Base-by-base conservation (phyloP, 805 yeast species). In the Torulaspora indica region DNA sequence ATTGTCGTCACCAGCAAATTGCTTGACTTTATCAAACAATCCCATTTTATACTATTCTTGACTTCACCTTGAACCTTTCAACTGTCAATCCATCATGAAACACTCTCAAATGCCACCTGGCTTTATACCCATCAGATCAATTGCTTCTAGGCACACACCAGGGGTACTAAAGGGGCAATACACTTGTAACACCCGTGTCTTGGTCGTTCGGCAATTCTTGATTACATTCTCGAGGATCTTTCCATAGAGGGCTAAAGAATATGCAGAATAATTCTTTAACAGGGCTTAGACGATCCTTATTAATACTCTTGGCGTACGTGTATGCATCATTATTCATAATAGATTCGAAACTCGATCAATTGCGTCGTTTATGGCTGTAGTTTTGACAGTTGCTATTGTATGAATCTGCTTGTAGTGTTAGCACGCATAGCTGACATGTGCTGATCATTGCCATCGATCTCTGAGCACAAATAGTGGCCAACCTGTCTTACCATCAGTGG, bases 1-100 rank as follows among this genome's bases (percentile, higher is more conserved):
- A 40, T 49, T 43, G 34, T 54, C 47, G 37, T 53, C 52, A 34
- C 49, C 46, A 33, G 67, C 60, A 40, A 63, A 63, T 22, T 69
- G 64, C 57, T 68, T 71, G 34, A 69, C 72, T 42, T 57, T 60
- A 51, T 72, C 75, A 52, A 73, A 68, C 42, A 72, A 59, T 46
- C 76, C 76, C 75, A 70, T 70, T 50, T 28, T 57, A 24, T 33
- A n/a, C 9, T 29, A n/a, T 12, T 20, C 5, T 5, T 20, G 5
- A n/a, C 12, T 13, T 12, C 17, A 29, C 3, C 7, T 14, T 29
- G 9, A 13, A 13, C 8, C 17, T 13, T 13, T 28, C 15, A 15
- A 7, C 3, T 29, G 7, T 8, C 5, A n/a, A 14, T 7, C 17
- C 17, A 13, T 12, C 8, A 29, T 5, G 10, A 4, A 4, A 12